Evolutionary conservation across 1,284 basidiomycete species (phyloP).

Genomic region (Cutaneotrichosporon sp.): DNA sequence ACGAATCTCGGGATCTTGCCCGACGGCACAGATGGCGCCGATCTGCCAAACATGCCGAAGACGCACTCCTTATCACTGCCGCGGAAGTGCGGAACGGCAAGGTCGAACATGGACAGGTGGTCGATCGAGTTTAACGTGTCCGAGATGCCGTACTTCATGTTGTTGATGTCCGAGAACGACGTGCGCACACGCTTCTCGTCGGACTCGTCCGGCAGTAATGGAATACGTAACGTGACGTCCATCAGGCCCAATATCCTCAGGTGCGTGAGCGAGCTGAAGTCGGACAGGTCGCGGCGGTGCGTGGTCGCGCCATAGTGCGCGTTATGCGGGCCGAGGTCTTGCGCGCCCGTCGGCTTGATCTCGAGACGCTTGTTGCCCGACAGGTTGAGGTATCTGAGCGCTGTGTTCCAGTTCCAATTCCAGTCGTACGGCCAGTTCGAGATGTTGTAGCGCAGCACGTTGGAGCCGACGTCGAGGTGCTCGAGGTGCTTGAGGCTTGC

Average conservation of each 20-base stretch:
- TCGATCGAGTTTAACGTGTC: conserved; percentile 82
- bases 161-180: conserved; percentile 84
- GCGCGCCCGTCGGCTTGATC: conserved; percentile 68
- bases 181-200: conserved; percentile 91
- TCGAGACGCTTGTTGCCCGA: conserved; percentile 87
- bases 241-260: conserved; percentile 91
- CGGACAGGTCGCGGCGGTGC: conserved; percentile 63
- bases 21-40: conserved; percentile 61
- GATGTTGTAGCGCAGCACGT: conserved; percentile 95
- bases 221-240: conserved; percentile 92
- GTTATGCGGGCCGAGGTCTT: conserved; percentile 46
- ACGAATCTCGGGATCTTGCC: conserved; percentile 66
- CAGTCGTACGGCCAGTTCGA: conserved; percentile 99
- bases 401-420: conserved; percentile 99
- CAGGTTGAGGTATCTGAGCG: conserved; percentile 84
- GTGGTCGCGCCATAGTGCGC: neutral
- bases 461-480: conserved; percentile 91
- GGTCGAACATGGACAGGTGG: conserved; percentile 84
- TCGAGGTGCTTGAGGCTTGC: conserved; percentile 77
- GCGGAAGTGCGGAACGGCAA: conserved; percentile 87
- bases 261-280: conserved; percentile 80
- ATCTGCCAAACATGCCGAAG: conserved; percentile 92
- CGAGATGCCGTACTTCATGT: conserved; percentile 95
- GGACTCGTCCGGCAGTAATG: conserved; percentile 82
- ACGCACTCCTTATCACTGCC: conserved; percentile 78